Evolutionary conservation across 495 filamentous ascomycete genomes (phyloP).

Genomic region (Halenospora varia): DNA sequence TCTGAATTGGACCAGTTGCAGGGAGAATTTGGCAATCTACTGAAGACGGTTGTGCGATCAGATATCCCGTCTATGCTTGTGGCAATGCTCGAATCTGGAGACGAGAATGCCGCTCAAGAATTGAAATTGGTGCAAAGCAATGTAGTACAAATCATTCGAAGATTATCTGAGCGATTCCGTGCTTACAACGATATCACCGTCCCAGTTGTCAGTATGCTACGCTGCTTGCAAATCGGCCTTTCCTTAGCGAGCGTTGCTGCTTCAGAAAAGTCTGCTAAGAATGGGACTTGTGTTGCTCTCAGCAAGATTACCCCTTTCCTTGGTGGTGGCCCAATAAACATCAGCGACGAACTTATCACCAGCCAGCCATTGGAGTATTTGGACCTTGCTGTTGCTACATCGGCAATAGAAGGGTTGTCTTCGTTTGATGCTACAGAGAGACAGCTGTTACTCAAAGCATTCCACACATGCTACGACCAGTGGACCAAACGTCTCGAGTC

Average conservation of each 20-base stretch:
- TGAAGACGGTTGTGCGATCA: constrained; percentile 58
- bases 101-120: constrained; percentile 32
- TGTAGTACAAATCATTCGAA: constrained; percentile 58
- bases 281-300: constrained; percentile 9
- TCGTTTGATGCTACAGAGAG: constrained; percentile 31
- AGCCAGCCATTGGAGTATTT: constrained; percentile 47
- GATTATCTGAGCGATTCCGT: constrained; percentile 62
- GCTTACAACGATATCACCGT: constrained; percentile 80
- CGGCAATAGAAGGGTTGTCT: constrained; percentile 35
- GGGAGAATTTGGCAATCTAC: constrained; percentile 72
- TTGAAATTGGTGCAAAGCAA: constrained; percentile 63
- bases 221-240: constrained; percentile 73
- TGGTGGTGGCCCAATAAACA: constrained; percentile 37
- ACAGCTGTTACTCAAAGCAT: constrained; percentile 43
- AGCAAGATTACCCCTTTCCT: constrained; percentile 60
- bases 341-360: constrained; percentile 21
- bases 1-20: constrained; percentile 72
- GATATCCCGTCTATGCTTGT: constrained; percentile 36
- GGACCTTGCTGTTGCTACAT: constrained; percentile 31
- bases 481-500: constrained; percentile 72
- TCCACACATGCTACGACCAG: constrained; percentile 65
- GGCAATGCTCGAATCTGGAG: constrained; percentile 13
- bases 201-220: constrained; percentile 76
- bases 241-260: constrained; percentile 48
- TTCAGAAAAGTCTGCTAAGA: constrained; percentile 19